Evolutionary conservation across 2,329 filamentous ascomycete species (phyloP).

Genomic region (Diaporthe humulicola): DNA sequence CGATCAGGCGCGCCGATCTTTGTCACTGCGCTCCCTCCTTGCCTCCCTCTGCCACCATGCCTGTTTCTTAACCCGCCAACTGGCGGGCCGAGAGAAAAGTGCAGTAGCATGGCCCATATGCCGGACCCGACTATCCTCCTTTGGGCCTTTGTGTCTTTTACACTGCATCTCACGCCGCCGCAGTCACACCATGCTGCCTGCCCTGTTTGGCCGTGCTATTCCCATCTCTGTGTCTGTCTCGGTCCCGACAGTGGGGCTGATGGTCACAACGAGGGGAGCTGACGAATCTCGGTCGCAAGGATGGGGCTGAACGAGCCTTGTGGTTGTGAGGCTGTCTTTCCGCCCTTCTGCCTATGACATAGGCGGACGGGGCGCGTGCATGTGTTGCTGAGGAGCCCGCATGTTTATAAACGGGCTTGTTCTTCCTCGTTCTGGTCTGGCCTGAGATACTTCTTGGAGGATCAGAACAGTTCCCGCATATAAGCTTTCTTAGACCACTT

Average conservation of each 20-base stretch:
- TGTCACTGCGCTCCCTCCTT: background rate
- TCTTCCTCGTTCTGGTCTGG: background rate
- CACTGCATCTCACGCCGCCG: background rate
- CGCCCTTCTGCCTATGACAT: conserved; percentile 17
- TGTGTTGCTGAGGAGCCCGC: background rate
- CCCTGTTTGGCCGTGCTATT: background rate
- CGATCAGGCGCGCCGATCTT: conserved; percentile 9
- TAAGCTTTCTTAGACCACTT: too few species aligned
- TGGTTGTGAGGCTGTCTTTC: conserved; percentile 22
- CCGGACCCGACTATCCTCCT: background rate
- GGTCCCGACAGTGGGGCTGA: conserved; percentile 22
- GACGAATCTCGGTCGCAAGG: background rate
- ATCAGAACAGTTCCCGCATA: background rate
- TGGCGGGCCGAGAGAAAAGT: conserved; percentile 9
- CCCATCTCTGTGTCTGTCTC: background rate
- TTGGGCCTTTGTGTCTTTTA: background rate
- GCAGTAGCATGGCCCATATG: background rate
- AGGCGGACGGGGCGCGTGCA: background rate
- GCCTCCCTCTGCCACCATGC: background rate
- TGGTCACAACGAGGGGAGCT: conserved; percentile 8
- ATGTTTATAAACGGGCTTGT: conserved; percentile 1
- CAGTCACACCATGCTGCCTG: background rate
- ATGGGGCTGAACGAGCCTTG: conserved; percentile 24
- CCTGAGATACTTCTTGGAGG: background rate
- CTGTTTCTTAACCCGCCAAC: background rate